Evolutionary conservation across 768 basidiomycete species (phyloP).

Genomic region (Macrocybe gigantea): DNA sequence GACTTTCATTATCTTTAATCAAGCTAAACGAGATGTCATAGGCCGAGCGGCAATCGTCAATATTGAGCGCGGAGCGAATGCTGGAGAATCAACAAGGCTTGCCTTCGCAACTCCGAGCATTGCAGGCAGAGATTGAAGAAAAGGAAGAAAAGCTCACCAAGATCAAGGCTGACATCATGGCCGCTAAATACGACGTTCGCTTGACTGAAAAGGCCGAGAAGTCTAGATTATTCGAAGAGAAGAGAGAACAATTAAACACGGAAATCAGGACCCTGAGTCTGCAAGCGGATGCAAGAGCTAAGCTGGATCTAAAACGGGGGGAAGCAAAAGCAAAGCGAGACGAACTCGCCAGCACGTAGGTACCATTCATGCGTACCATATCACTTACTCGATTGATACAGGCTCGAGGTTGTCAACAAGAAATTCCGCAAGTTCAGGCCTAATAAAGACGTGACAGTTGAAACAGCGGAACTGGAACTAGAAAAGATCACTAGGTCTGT

Average conservation of each 20-base stretch:
- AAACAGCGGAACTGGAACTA: slow-evolving; percentile 75
- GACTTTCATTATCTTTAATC: background rate
- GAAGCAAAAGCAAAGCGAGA: slow-evolving; percentile 54
- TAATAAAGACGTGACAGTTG: slow-evolving; percentile 50
- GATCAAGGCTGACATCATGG: slow-evolving; percentile 49
- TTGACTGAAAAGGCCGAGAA: slow-evolving; percentile 48
- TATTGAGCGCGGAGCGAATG: slow-evolving; percentile 44
- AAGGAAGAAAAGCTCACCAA: slow-evolving; percentile 58
- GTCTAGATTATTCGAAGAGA: slow-evolving; percentile 58
- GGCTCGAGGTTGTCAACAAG: slow-evolving; percentile 53
- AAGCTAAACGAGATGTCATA: slow-evolving; percentile 14
- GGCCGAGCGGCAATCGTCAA: slow-evolving; percentile 45
- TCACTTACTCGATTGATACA: slow-evolving; percentile 19
- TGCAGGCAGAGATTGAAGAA: slow-evolving; percentile 64
- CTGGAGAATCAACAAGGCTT: slow-evolving; percentile 54
- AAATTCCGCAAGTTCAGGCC: slow-evolving; percentile 58
- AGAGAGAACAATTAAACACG: slow-evolving; percentile 58
- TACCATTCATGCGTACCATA: slow-evolving; percentile 4
- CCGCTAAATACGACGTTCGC: slow-evolving; percentile 60
- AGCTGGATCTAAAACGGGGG: slow-evolving; percentile 62
- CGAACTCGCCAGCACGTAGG: slow-evolving; percentile 68
- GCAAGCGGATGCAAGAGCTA: slow-evolving; percentile 80
- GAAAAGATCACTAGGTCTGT: slow-evolving; percentile 12
- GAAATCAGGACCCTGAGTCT: slow-evolving; percentile 68
- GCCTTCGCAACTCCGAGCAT: slow-evolving; percentile 44